These are phyloP conservation scores for Nicotiana tabacum DNA, from an alignment of 257 asterid genomes.

Conservation along the genomic window DNA sequence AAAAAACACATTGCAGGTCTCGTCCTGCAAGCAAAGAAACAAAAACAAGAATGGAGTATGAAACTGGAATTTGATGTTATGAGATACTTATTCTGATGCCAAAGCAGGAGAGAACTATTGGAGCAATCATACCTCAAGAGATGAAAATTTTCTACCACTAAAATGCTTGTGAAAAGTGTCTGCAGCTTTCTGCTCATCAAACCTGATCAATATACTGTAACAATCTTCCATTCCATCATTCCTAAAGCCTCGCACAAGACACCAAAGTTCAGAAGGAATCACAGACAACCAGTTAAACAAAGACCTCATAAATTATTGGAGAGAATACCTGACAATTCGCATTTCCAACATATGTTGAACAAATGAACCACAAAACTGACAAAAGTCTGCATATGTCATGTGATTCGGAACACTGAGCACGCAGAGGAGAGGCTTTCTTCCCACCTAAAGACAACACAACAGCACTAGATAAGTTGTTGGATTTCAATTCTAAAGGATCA, in stretches of 20 bases:
- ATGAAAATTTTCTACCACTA: constrained; percentile 65
- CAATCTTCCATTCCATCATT: constrained; percentile 77
- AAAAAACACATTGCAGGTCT: constrained; percentile 62
- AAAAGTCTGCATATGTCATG: constrained; percentile 93
- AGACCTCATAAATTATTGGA: background rate
- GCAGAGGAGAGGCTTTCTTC: constrained; percentile 76
- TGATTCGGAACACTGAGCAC: constrained; percentile 93
- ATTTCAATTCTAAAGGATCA: background rate
- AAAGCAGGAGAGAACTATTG: background rate
- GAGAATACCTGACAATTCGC: constrained; percentile 78
- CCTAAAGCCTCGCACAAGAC: constrained; percentile 30
- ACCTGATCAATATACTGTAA: constrained; percentile 75
- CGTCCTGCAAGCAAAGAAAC: constrained; percentile 47
- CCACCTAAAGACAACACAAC: constrained; percentile 45
- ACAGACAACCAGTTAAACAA: background rate
- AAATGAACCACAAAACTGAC: constrained; percentile 91
- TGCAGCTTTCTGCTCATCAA: constrained; percentile 68
- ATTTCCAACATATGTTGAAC: constrained; percentile 80
- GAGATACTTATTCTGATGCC: background rate
- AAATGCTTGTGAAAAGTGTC: constrained; percentile 75
- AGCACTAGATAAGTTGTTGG: background rate
- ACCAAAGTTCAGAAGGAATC: constrained; percentile 14
- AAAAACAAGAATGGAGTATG: constrained; percentile 9
- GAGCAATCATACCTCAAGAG: constrained; percentile 62
- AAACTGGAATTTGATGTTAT: background rate